Percentiles rank a stretch among this genome's conserved stretches.
phyloP scores from a whole-genome alignment of 2,329 filamentous ascomycete genomes.

The Cercospora zeina region DNA sequence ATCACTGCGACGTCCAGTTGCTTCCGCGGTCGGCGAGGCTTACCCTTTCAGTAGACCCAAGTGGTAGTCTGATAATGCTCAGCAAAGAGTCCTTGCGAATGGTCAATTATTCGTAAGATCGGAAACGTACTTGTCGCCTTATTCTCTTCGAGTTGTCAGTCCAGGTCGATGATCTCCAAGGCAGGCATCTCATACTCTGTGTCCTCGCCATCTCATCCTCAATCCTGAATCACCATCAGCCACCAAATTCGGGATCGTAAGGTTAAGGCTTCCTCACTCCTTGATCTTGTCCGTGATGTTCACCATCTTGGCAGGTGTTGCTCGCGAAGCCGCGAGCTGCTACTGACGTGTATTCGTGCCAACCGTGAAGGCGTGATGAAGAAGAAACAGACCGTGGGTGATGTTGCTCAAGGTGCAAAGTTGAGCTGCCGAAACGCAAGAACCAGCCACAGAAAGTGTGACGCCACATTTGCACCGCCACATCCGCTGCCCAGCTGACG shows the following conservation, averaged over 20 bases:
- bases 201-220: slow-evolving; percentile 99
- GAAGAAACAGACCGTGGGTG: background rate
- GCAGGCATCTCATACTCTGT: slow-evolving; percentile 70
- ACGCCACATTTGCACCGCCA: background rate
- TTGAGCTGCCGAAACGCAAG: slow-evolving; percentile 4
- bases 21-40: slow-evolving; percentile 33
- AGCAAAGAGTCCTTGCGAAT: slow-evolving; percentile 31
- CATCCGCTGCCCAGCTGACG: slow-evolving; percentile 1
- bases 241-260: too few relatives aligned
- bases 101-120: slow-evolving; percentile 8
- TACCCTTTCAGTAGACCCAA: slow-evolving; percentile 96
- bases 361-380: background rate
- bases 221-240: slow-evolving; percentile 64
- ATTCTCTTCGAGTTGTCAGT: slow-evolving; percentile 69
- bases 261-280: slow-evolving; percentile 63
- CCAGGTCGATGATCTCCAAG: slow-evolving; percentile 2
- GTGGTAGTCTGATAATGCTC: slow-evolving; percentile 77
- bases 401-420: slow-evolving; percentile 5
- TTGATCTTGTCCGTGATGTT: slow-evolving; percentile 99
- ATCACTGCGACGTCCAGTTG: background rate
- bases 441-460: background rate
- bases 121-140: slow-evolving; percentile 85
- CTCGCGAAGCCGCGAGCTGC: slow-evolving; percentile 25
- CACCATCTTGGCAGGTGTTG: slow-evolving; percentile 67
- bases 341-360: background rate